A percentile compares a stretch with the other conserved stretches of the same genome.
Conservation (phyloP, 106 monocot species). For the Amphibolis antarctica region DNA sequence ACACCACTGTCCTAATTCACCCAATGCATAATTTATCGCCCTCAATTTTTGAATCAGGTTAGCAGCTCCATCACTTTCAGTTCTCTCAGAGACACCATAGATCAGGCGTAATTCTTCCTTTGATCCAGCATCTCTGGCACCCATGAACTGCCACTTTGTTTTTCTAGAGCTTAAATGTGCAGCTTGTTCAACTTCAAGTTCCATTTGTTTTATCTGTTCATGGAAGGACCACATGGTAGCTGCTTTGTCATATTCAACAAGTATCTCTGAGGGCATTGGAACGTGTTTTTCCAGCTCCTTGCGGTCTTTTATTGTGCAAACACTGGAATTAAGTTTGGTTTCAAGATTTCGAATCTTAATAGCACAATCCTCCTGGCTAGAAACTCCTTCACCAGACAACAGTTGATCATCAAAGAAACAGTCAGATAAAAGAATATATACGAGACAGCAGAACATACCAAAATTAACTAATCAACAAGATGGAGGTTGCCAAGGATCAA, state of each 20-base stretch:
- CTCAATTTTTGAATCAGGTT: conserved; percentile 90
- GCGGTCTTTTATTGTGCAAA: conserved; percentile 95
- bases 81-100: conserved; percentile 98
- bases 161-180: conserved; percentile 69
- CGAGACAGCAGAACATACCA: not conserved
- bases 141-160: conserved; percentile 99
- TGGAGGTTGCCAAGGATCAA: not conserved
- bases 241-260: conserved; percentile 83
- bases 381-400: conserved; percentile 56
- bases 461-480: not conserved
- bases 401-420: not conserved
- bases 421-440: not conserved
- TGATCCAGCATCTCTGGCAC: conserved; percentile 95
- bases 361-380: conserved; percentile 97
- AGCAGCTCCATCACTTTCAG: conserved; percentile 98
- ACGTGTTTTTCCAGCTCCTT: conserved; percentile 91
- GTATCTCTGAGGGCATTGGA: conserved; percentile 77
- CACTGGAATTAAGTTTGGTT: conserved; percentile 91
- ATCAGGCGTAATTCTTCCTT: conserved; percentile 91
- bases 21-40: conserved; percentile 92
- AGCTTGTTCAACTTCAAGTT: conserved; percentile 74
- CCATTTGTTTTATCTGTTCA: conserved; percentile 89
- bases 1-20: conserved; percentile 98
- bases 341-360: conserved; percentile 97
- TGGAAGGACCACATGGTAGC: conserved; percentile 76